Percentiles rank a stretch among this genome's conserved stretches.
Evolutionary conservation across 73 alveolate genomes (phyloP).

Genomic region (Paramecium octaurelia): DNA sequence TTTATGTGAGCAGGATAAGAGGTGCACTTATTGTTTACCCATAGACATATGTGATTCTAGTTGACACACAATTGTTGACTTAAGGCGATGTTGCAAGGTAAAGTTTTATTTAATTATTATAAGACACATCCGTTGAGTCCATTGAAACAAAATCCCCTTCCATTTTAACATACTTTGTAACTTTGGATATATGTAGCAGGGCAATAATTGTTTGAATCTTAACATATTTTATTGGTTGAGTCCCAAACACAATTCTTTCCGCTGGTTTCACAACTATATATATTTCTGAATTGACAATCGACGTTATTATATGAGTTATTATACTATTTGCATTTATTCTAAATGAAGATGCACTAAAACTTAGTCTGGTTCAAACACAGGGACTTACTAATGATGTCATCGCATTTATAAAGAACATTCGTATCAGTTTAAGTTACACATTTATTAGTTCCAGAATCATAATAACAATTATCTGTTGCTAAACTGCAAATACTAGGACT

Average conservation of each 20-base stretch:
- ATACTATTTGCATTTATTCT: background rate
- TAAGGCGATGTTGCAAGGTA: background rate
- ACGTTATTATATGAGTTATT: background rate
- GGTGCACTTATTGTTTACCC: background rate
- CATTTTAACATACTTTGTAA: background rate
- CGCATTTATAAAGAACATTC: background rate
- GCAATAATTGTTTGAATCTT: background rate
- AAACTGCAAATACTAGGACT: background rate
- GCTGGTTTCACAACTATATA: background rate
- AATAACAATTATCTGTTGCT: constrained; percentile 13
- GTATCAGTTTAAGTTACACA: background rate
- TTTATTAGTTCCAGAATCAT: background rate
- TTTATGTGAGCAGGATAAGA: background rate
- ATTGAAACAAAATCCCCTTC: background rate
- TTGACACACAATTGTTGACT: background rate
- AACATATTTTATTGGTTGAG: background rate
- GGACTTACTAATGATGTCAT: background rate
- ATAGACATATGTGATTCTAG: background rate
- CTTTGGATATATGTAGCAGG: background rate
- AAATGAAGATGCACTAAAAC: background rate
- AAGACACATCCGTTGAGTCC: background rate
- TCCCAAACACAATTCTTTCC: background rate
- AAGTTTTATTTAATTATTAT: background rate
- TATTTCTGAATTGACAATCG: background rate
- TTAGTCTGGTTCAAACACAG: background rate